Conservation (phyloP, 208 protist species). For the Crithidia sp. region DNA sequence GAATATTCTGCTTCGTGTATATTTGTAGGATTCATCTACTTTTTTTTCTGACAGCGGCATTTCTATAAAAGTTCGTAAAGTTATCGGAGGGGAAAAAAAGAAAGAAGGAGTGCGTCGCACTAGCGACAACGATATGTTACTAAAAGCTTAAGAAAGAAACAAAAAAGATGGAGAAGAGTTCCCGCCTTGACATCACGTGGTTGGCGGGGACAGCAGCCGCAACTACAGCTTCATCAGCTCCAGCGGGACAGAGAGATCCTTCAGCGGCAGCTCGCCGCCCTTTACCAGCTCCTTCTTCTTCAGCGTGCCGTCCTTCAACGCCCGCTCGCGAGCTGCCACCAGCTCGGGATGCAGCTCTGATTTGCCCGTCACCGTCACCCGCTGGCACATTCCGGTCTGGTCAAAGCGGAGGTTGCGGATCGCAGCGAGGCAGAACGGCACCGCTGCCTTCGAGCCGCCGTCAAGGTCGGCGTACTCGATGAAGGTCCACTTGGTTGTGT, state of each 20-base stretch:
- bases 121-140: not conserved
- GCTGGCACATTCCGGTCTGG: slow-evolving; percentile 73
- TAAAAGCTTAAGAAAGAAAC: not conserved
- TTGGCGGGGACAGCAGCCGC: not conserved
- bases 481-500: slow-evolving; percentile 82
- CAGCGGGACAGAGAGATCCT: slow-evolving; percentile 59
- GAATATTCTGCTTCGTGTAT: too few species aligned
- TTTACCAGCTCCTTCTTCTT: slow-evolving; percentile 41
- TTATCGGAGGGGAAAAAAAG: not conserved
- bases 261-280: slow-evolving; percentile 47
- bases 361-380: slow-evolving; percentile 62
- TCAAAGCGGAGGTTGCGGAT: slow-evolving; percentile 73
- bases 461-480: slow-evolving; percentile 72
- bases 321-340: slow-evolving; percentile 31
- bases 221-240: slow-evolving; percentile 57
- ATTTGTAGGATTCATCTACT: too few species aligned
- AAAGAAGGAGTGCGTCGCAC: not conserved
- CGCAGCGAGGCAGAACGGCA: slow-evolving; percentile 53
- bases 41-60: too few species aligned
- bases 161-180: too few species aligned
- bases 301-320: slow-evolving; percentile 38
- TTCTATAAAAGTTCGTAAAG: too few species aligned
- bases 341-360: slow-evolving; percentile 46
- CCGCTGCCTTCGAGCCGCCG: slow-evolving; percentile 23
- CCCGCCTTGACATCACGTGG: not conserved